phyloP scores from a whole-genome alignment of 805 yeast genomes.

The Ogataea ramenticola region DNA sequence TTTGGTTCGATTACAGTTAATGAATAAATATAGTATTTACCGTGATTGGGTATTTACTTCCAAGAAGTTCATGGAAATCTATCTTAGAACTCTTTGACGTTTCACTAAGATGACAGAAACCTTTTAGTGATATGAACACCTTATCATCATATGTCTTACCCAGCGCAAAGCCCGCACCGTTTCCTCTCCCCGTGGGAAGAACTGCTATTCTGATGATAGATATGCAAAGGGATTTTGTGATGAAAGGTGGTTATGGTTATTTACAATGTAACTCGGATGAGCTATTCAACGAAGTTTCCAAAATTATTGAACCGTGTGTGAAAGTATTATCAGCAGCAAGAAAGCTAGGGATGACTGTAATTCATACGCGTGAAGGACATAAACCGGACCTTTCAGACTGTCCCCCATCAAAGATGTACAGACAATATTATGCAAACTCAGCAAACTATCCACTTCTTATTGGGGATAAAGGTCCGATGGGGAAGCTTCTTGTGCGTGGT shows the following conservation, averaged over 20 bases:
- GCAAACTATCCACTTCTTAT: conserved; percentile 12
- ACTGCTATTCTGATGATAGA: conserved; percentile 24
- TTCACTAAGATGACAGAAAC: too few relatives aligned
- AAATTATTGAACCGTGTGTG: conserved; percentile 18
- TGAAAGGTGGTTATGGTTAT: conserved; percentile 22
- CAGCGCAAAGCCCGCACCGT: conserved; percentile 6
- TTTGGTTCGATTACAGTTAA: too few relatives aligned
- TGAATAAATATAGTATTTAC: too few relatives aligned
- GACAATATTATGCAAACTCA: conserved; percentile 18
- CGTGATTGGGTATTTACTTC: too few relatives aligned
- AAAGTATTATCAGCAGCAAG: conserved; percentile 19
- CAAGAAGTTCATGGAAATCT: too few relatives aligned
- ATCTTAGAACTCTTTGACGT: too few relatives aligned
- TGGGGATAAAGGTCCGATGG: conserved; percentile 27
- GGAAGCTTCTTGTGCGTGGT: conserved; percentile 22
- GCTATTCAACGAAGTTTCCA: conserved; percentile 8
- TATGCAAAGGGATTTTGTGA: conserved; percentile 27
- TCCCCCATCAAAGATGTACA: conserved; percentile 18
- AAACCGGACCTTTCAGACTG: conserved; percentile 21
- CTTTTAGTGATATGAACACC: neutral
- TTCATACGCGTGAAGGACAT: conserved; percentile 28
- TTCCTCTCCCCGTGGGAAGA: conserved; percentile 7
- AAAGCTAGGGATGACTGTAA: conserved; percentile 19
- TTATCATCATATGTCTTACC: neutral
- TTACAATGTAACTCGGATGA: conserved; percentile 9